Conservation (phyloP, 2,329 filamentous ascomycete genomes). For the Talaromyces sp. region DNA sequence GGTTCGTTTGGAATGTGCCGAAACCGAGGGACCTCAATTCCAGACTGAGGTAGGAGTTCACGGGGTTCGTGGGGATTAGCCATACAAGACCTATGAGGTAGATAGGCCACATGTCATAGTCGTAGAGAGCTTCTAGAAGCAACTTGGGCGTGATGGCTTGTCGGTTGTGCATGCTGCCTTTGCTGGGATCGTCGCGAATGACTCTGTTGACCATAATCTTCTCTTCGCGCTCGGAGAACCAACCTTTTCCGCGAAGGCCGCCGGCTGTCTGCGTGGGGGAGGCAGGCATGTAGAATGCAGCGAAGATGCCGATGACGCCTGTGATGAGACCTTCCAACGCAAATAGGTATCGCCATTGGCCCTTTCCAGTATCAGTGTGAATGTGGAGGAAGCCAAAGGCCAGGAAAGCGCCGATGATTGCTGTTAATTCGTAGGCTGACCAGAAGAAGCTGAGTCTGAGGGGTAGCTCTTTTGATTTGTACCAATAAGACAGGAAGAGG, state of each 20-base stretch:
- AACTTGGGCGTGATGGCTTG: slow-evolving; percentile 50
- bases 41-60: slow-evolving; percentile 38
- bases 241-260: slow-evolving; percentile 60
- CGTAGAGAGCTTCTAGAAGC: slow-evolving; percentile 49
- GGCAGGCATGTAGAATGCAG: slow-evolving; percentile 58
- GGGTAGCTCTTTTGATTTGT: slow-evolving; percentile 67
- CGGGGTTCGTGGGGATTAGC: slow-evolving; percentile 39
- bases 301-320: slow-evolving; percentile 53
- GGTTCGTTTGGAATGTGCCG: slow-evolving; percentile 57
- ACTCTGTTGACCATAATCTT: slow-evolving; percentile 67
- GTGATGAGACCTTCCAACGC: slow-evolving; percentile 48
- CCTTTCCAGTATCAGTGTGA: slow-evolving; percentile 31
- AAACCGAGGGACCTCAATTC: slow-evolving; percentile 54
- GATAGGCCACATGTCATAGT: slow-evolving; percentile 58
- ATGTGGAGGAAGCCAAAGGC: slow-evolving; percentile 45
- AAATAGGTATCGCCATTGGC: slow-evolving; percentile 46
- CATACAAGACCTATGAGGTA: slow-evolving; percentile 49
- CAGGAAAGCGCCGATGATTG: slow-evolving; percentile 47
- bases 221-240: slow-evolving; percentile 66
- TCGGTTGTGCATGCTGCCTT: slow-evolving; percentile 61
- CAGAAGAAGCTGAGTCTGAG: slow-evolving; percentile 67
- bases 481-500: slow-evolving; percentile 69
- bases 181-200: slow-evolving; percentile 53
- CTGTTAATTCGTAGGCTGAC: slow-evolving; percentile 56
- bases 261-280: slow-evolving; percentile 65